phyloP scores from a whole-genome alignment of 768 basidiomycete species.

The Tylopilus intermedius region DNA sequence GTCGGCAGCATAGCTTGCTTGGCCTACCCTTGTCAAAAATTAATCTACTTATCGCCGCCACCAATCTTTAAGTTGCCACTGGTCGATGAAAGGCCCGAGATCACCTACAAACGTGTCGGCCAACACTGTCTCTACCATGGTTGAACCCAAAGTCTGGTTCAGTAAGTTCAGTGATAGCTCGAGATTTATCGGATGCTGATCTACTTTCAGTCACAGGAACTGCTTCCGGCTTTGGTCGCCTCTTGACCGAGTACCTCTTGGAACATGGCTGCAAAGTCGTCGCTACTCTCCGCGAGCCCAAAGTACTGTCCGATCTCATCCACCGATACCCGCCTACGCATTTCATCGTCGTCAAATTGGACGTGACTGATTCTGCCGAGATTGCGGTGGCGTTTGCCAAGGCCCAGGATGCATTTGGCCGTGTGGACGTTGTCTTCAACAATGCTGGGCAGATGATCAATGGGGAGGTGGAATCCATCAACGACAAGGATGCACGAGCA shows the following conservation, averaged over 20 bases:
- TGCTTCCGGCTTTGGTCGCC: constrained; percentile 39
- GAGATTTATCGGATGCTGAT: not conserved
- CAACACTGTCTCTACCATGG: not conserved
- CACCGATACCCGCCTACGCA: constrained; percentile 21
- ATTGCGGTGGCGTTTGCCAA: constrained; percentile 26
- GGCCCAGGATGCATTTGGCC: constrained; percentile 30
- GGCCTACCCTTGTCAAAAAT: no score
- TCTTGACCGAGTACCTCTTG: constrained; percentile 31
- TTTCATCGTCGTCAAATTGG: constrained; percentile 26
- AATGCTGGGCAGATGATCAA: constrained; percentile 30
- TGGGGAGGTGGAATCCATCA: constrained; percentile 34
- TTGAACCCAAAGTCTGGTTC: constrained; percentile 4
- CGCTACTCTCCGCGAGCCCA: constrained; percentile 42
- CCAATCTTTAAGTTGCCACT: not conserved
- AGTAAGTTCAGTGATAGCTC: not conserved
- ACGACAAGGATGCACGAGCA: constrained; percentile 27
- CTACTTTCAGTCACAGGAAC: constrained; percentile 34
- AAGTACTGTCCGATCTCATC: constrained; percentile 26
- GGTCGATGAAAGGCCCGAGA: not conserved
- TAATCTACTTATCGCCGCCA: no score
- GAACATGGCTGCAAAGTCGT: constrained; percentile 34
- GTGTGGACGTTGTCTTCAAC: constrained; percentile 36
- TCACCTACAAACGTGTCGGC: not conserved
- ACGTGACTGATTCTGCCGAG: constrained; percentile 28
- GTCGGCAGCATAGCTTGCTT: no score